These are phyloP conservation scores for Saccharomyces mikatae DNA, from an alignment of 805 yeast genomes.

Conservation along the genomic window DNA sequence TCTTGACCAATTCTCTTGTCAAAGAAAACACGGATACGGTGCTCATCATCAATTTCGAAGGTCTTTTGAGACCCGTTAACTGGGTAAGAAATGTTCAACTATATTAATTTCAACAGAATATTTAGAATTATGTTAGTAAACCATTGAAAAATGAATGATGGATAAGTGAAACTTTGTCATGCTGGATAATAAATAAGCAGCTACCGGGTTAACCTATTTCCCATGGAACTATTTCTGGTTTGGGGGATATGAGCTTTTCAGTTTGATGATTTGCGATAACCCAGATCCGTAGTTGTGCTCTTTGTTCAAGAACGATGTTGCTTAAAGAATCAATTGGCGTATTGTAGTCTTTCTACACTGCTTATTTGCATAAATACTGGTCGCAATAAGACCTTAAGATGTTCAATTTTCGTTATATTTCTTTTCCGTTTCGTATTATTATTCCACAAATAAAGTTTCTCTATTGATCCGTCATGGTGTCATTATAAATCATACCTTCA, in stretches of 20 bases:
- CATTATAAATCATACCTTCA: not conserved
- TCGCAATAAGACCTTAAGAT: not conserved
- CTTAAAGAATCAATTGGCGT: not conserved
- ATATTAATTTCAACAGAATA: conserved; percentile 1
- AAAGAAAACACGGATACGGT: conserved; percentile 95
- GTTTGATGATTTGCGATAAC: not conserved
- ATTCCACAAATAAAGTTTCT: not conserved
- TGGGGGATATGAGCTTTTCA: not conserved
- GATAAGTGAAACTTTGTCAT: not conserved
- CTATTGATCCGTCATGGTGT: not conserved
- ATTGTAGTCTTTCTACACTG: not conserved
- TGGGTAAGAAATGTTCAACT: conserved; percentile 99
- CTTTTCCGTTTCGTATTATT: not conserved
- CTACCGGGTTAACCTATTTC: not conserved
- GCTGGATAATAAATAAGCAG: not conserved
- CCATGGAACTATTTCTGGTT: too few relatives aligned
- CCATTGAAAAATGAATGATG: not conserved
- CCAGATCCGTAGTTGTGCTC: not conserved
- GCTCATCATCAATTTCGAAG: conserved; percentile 98
- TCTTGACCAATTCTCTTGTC: conserved; percentile 99
- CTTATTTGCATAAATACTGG: not conserved
- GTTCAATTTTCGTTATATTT: not conserved
- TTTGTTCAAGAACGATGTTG: not conserved
- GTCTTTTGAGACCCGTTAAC: conserved; percentile 99
- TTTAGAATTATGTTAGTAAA: not conserved